Conservation (phyloP, 169 alveolate genomes). For the Eimeria sp. region DNA sequence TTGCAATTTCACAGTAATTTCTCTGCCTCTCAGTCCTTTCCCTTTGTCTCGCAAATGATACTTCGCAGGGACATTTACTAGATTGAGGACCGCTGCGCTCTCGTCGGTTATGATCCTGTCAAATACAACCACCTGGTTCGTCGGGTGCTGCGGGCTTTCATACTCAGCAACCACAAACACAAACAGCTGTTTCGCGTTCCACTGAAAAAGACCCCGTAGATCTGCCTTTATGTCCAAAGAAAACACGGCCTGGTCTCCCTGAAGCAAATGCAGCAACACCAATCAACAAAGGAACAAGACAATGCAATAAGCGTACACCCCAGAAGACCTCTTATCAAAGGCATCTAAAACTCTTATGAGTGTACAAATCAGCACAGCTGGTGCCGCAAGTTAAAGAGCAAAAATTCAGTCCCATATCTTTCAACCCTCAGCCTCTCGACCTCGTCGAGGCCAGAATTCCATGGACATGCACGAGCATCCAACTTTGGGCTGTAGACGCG, state of each 20-base stretch:
- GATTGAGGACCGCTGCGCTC: slow-evolving; percentile 34
- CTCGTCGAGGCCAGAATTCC: not conserved
- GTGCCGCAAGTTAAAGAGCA: not conserved
- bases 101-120: slow-evolving; percentile 79
- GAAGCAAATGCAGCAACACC: slow-evolving; percentile 8
- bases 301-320: not conserved
- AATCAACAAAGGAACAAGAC: not conserved
- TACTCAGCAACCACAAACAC: slow-evolving; percentile 83
- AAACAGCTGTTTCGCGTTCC: slow-evolving; percentile 87
- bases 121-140: slow-evolving; percentile 84
- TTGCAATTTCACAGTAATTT: slow-evolving; percentile 57
- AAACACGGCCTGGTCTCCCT: slow-evolving; percentile 87
- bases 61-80: not conserved
- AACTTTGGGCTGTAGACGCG: not conserved
- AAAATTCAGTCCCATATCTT: not conserved
- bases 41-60: slow-evolving; percentile 79
- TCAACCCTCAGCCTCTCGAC: not conserved
- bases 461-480: not conserved
- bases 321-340: not conserved
- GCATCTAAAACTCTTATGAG: not conserved
- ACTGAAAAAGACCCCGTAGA: slow-evolving; percentile 77
- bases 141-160: slow-evolving; percentile 78
- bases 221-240: slow-evolving; percentile 84
- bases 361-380: not conserved
- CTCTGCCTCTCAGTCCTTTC: slow-evolving; percentile 62